These are phyloP conservation scores for Xylariaceae sp. DNA, from an alignment of 2,329 filamentous ascomycete species.

Conservation along the genomic window DNA sequence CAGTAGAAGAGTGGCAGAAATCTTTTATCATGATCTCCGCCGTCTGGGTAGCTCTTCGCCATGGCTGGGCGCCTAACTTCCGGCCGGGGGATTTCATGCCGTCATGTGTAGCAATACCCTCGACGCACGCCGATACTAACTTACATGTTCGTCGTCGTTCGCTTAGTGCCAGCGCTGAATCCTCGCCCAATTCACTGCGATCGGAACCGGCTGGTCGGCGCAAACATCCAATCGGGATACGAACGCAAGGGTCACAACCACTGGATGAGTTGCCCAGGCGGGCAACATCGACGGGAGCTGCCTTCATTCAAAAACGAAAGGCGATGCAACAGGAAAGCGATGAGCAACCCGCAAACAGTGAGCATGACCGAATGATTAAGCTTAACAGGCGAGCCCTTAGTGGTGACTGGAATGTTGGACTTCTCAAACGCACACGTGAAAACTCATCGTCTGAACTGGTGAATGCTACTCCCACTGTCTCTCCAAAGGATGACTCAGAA, in stretches of 20 bases:
- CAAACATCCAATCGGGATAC: constrained; percentile 23
- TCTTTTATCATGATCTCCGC: constrained; percentile 58
- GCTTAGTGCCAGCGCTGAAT: constrained; percentile 27
- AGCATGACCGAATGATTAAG: constrained; percentile 17
- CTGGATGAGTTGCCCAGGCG: constrained; percentile 43
- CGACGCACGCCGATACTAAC: constrained; percentile 10
- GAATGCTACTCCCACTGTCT: constrained; percentile 8
- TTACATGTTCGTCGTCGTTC: constrained; percentile 29
- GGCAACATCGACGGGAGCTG: constrained; percentile 53
- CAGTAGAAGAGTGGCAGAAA: constrained; percentile 52
- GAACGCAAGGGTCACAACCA: constrained; percentile 26
- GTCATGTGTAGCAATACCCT: constrained; percentile 18
- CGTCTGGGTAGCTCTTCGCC: constrained; percentile 57
- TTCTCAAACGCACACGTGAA: constrained; percentile 26
- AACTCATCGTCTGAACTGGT: constrained; percentile 30
- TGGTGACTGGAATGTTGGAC: constrained; percentile 37
- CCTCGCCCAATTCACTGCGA: constrained; percentile 14
- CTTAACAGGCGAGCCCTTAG: constrained; percentile 37
- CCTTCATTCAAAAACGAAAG: constrained; percentile 51
- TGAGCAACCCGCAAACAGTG: constrained; percentile 17
- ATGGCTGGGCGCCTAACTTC: constrained; percentile 50
- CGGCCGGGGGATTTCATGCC: constrained; percentile 39
- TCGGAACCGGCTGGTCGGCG: constrained; percentile 20
- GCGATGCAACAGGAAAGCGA: constrained; percentile 26
- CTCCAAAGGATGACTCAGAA: constrained; percentile 9